These are phyloP conservation scores for Micromonas pusilla DNA, from an alignment of 139 green algal species.

Conservation along the genomic window DNA sequence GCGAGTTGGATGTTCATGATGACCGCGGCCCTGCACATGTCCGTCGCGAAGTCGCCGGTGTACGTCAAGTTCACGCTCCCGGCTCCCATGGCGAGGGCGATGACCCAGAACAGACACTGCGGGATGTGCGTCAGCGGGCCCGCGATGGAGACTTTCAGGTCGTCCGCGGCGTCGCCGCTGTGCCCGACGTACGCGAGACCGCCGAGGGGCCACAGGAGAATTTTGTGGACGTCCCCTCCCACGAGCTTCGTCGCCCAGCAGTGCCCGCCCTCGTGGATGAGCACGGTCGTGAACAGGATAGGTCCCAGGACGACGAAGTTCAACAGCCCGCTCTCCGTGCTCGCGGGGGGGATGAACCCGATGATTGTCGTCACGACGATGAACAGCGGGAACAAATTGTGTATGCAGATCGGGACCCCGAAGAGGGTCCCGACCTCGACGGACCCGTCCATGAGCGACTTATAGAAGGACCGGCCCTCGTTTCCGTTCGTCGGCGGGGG, in stretches of 20 bases:
- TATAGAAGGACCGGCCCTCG: too few species aligned
- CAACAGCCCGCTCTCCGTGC: not conserved
- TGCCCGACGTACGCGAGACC: constrained; percentile 66
- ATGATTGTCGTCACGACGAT: not conserved
- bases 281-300: constrained; percentile 55
- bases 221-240: constrained; percentile 45
- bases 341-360: not conserved
- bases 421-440: not conserved
- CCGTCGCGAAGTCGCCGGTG: not conserved
- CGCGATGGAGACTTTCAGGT: constrained; percentile 59
- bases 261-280: constrained; percentile 63
- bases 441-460: not conserved
- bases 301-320: constrained; percentile 42
- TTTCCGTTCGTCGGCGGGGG: too few species aligned
- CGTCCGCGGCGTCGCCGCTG: constrained; percentile 39
- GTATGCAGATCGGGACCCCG: not conserved
- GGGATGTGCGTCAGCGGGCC: constrained; percentile 70
- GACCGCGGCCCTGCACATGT: not conserved
- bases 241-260: constrained; percentile 32
- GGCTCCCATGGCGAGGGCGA: constrained; percentile 32
- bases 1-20: constrained; percentile 63
- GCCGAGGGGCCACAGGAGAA: constrained; percentile 71
- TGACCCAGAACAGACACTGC: constrained; percentile 49
- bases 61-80: constrained; percentile 18
- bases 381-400: not conserved